A percentile compares a stretch with the other conserved stretches of the same genome.
Conservation (phyloP, 768 basidiomycete genomes). For the Calocybe cyanea region DNA sequence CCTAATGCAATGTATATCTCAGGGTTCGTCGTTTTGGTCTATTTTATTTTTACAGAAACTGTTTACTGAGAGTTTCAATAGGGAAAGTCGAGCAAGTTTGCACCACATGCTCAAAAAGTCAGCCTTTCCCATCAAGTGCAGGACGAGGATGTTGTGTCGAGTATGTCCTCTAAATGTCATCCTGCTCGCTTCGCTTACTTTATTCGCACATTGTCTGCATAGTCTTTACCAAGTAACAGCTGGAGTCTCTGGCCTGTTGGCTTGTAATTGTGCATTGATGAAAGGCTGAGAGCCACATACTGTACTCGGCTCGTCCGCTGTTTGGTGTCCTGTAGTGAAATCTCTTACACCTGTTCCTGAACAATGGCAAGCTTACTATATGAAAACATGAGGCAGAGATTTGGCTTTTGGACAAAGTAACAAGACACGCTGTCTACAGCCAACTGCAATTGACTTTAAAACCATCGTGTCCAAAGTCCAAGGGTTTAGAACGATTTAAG, state of each 20-base stretch:
- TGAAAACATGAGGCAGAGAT: too few relatives aligned
- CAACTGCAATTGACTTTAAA: too few relatives aligned
- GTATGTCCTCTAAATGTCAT: slow-evolving; percentile 40
- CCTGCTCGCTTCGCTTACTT: neutral
- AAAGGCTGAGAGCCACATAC: too few relatives aligned
- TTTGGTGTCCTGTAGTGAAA: too few relatives aligned
- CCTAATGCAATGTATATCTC: neutral
- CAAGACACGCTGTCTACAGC: too few relatives aligned
- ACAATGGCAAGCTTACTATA: too few relatives aligned
- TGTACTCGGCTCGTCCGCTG: too few relatives aligned
- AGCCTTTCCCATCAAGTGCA: slow-evolving; percentile 79
- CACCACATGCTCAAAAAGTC: slow-evolving; percentile 92
- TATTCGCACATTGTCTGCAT: neutral
- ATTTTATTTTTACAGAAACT: neutral
- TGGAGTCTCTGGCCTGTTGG: neutral
- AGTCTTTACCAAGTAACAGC: slow-evolving; percentile 29
- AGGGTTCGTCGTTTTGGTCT: slow-evolving; percentile 12
- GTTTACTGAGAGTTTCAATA: slow-evolving; percentile 20
- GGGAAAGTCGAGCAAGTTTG: slow-evolving; percentile 94
- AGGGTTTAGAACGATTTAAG: too few relatives aligned
- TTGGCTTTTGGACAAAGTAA: too few relatives aligned
- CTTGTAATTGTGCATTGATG: too few relatives aligned
- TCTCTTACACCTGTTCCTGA: too few relatives aligned
- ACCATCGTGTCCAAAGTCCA: too few relatives aligned
- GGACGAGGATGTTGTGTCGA: slow-evolving; percentile 87